Base-by-base conservation (phyloP, 306 rosid genomes). In the Rosa persica region DNA sequence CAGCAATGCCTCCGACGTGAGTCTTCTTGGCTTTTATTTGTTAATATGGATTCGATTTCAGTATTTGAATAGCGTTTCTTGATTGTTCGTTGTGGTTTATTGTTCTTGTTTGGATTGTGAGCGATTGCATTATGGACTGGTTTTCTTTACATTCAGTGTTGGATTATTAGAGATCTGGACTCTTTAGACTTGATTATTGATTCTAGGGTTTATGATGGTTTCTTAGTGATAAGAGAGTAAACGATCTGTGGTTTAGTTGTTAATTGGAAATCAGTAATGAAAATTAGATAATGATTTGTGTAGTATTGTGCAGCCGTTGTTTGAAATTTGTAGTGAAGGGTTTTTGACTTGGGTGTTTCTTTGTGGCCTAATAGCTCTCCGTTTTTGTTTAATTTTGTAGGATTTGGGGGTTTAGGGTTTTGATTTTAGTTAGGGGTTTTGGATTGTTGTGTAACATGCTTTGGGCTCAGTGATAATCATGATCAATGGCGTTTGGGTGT, bases 1-100 rank as follows among this genome's bases (percentile, higher is more conserved):
- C 54, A 93, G 96, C 74, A 93, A 93, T 73, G 82, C 96, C 6
- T 93, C 98, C 8, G 98, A 91, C 79, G 97, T 93, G 73, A 10
- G 89, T 76, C 30, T 46, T 30, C 4, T 25, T 7, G 0, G 0
- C 39, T 0, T 0, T 0, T 40, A 0, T 20, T 30, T 5, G n/a
- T 19, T 16, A 6, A 4, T 6, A 0, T 17, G 8, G 20, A 60
- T 1, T 1, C 2, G 9, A 1, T 38, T 5, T 47, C 2, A 51
- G 12, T 23, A 1, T 49, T 19, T 58, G 38, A 19, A 0, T 4
- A 8, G 30, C 0, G 8, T 16, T 16, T 64, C 2, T 7, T 42
- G 16, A 11, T 4, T n/a, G 22, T 8, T 27, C 5, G 36, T 5
- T 23, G 3, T 2, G 42, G 25, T 23, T 2, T 1, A 20, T 2